Percentiles rank a stretch among this genome's conserved stretches.
phyloP scores from a whole-genome alignment of 768 basidiomycete species.

The Austroboletus eburneus region DNA sequence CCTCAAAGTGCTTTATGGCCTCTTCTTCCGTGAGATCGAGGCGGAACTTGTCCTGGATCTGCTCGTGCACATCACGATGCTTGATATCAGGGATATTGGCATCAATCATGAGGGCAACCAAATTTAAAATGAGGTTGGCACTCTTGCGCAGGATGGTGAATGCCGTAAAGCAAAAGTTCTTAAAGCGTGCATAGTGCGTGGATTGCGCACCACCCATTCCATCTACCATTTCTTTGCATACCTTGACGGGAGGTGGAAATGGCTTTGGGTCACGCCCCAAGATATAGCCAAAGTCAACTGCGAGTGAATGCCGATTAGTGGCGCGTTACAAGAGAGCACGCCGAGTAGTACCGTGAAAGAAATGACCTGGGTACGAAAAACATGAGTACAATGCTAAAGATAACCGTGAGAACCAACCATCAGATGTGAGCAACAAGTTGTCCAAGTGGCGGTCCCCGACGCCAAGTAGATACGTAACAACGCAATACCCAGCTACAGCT shows the following conservation, averaged over 20 bases:
- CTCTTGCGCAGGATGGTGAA: conserved; percentile 95
- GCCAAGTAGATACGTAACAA: conserved; percentile 92
- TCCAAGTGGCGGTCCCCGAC: conserved; percentile 97
- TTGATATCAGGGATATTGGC: conserved; percentile 98
- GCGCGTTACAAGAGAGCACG: neutral
- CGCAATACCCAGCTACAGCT: conserved; percentile 87
- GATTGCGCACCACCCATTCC: conserved; percentile 98
- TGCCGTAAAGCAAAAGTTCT: conserved; percentile 95
- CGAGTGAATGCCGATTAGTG: conserved; percentile 7
- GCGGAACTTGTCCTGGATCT: conserved; percentile 96
- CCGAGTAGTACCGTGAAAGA: conserved; percentile 83
- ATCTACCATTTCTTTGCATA: conserved; percentile 99
- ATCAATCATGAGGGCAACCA: conserved; percentile 96
- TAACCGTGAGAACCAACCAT: conserved; percentile 49
- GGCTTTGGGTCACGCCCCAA: conserved; percentile 96
- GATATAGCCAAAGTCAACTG: conserved; percentile 98
- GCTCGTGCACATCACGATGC: conserved; percentile 78
- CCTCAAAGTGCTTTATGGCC: conserved; percentile 96
- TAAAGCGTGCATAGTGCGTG: conserved; percentile 94
- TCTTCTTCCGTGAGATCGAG: conserved; percentile 93
- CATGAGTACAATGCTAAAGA: conserved; percentile 1
- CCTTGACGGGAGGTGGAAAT: conserved; percentile 96
- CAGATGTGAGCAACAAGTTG: conserved; percentile 87
- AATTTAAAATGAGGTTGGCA: conserved; percentile 93
- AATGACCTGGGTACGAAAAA: conserved; percentile 55